phyloP scores from a whole-genome alignment of 179 eudicot genomes.

The Drosera spatulata region DNA sequence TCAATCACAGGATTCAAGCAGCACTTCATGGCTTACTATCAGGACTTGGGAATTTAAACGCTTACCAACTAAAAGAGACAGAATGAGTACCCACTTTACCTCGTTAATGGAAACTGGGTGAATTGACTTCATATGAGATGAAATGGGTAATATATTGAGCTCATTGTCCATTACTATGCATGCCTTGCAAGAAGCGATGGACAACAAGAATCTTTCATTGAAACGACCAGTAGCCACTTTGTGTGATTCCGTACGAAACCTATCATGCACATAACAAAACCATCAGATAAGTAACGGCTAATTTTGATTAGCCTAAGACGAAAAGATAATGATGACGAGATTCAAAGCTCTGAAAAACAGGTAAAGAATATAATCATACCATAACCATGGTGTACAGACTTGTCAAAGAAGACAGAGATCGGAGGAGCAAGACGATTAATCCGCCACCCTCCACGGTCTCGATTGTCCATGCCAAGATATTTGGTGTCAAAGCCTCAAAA shows the following conservation, averaged over 20 bases:
- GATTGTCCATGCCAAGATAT: conserved; percentile 85
- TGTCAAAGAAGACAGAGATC: conserved; percentile 69
- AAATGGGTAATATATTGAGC: conserved; percentile 73
- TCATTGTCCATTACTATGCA: conserved; percentile 92
- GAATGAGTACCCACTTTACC: conserved; percentile 25
- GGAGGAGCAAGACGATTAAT: conserved; percentile 61
- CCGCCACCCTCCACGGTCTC: conserved; percentile 99
- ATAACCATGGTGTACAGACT: conserved; percentile 90
- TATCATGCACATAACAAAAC: conserved; percentile 52
- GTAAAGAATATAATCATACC: conserved; percentile 31
- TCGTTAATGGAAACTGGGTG: conserved; percentile 47
- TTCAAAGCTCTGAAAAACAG: not conserved
- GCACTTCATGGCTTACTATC: no score
- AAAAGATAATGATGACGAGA: not conserved
- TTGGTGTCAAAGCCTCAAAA: conserved; percentile 93
- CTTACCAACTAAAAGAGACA: not conserved
- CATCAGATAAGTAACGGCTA: not conserved
- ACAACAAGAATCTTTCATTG: conserved; percentile 82
- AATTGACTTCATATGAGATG: conserved; percentile 73
- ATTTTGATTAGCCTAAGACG: not conserved
- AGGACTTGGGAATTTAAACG: not conserved
- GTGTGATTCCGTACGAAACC: conserved; percentile 91
- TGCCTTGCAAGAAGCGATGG: conserved; percentile 75
- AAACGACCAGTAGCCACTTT: conserved; percentile 62
- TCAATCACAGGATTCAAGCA: no score